Base-by-base conservation (phyloP, 2,329 filamentous ascomycete genomes). In the Amesomyces nigricolor region DNA sequence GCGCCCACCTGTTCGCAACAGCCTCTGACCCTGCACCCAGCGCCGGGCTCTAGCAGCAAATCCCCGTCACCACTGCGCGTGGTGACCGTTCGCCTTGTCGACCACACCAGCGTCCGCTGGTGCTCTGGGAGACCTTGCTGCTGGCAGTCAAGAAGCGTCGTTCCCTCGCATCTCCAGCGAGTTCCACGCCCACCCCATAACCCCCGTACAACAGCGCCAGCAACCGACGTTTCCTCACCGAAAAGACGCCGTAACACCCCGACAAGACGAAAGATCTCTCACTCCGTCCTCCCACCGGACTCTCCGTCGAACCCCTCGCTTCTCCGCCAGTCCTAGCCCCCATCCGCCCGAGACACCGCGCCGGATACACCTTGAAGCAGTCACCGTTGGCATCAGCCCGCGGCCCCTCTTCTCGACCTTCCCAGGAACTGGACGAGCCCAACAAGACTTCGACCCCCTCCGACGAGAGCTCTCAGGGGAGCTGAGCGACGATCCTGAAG, bases 131-230 rank as follows among this genome's bases (percentile, higher is more conserved):
- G 62, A 63, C 63, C 68, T 70, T 70, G 74, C 73, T 71, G 74
- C 73, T 68, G 73, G 76, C 75, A 73, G 74, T 64, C 71, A 68
- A 67, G 69, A 67, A 69, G 71, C 65, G 54, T 65, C 71, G 61
- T 64, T 68, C 62, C 68, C 68, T 78, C 67, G 79, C 74, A 78
- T 80, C 77, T 73, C 73, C 76, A 71, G 80, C 79, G 77, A 80
- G 67, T 71, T 65, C 71, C 68, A 80, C 76, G 76, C 76, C 42
- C 22, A 14, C 66, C 70, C 71, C 65, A 71, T 72, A 66, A 67
- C 67, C 55, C 61, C 71, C 58, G 61, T 65, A 48, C 48, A 51
- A 57, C 67, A 67, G 65, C 71, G 66, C 68, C 72, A 73, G 70
- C 70, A 67, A 62, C 68, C 72, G 72, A 73, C 67, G 54, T 61